Evolutionary conservation across 441 rosid genomes (phyloP).

Genomic region (Lagerstroemia fauriei): DNA sequence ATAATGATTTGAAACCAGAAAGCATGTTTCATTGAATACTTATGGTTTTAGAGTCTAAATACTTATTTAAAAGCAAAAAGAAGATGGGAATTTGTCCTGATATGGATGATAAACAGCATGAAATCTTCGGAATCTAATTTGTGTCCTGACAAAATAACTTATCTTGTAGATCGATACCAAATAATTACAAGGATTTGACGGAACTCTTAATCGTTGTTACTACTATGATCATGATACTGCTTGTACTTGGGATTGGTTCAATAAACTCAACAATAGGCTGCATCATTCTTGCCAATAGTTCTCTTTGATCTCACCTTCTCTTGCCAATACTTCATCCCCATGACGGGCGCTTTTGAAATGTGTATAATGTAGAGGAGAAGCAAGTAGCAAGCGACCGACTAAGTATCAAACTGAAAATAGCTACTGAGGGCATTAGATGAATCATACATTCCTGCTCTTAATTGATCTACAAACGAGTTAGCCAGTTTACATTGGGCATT

Average conservation of each 20-base stretch:
- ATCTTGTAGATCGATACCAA: too few relatives aligned
- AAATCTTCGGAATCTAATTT: too few relatives aligned
- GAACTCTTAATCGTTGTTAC: too few relatives aligned
- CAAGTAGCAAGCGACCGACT: background rate
- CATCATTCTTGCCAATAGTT: background rate
- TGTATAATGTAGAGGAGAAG: background rate
- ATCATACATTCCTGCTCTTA: background rate
- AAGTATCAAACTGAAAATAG: background rate
- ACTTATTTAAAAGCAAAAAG: too few relatives aligned
- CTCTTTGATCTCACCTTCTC: background rate
- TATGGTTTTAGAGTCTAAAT: too few relatives aligned
- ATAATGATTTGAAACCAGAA: too few relatives aligned
- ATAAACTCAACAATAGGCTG: constrained; percentile 32
- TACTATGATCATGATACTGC: background rate
- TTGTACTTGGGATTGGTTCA: background rate
- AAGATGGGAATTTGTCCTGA: too few relatives aligned
- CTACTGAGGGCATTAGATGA: background rate
- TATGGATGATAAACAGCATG: too few relatives aligned
- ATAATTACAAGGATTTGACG: too few relatives aligned
- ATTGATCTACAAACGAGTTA: too few relatives aligned
- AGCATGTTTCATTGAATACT: too few relatives aligned
- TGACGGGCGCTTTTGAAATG: background rate
- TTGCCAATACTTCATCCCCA: background rate
- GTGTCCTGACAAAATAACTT: too few relatives aligned
- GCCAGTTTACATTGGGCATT: background rate